Evolutionary conservation across 805 yeast genomes (phyloP).

Genomic region (Scheffersomyces ergatensis): DNA sequence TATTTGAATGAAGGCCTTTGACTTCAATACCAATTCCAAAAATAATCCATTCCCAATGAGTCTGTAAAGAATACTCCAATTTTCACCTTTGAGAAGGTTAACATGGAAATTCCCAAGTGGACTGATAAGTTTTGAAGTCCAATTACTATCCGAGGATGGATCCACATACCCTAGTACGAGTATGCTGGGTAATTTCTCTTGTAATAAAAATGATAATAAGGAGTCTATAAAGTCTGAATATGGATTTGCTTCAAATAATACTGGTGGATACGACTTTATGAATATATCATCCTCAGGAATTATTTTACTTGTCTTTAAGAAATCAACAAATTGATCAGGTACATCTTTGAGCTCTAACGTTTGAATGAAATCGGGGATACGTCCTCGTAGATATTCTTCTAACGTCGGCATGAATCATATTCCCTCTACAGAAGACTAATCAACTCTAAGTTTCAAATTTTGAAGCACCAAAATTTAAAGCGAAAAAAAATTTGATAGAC

Average conservation of each 20-base stretch:
- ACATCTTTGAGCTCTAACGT: not conserved
- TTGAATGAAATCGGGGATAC: not conserved
- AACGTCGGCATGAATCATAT: not conserved
- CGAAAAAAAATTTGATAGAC: too few species aligned
- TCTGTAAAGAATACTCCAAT: slow-evolving; percentile 43
- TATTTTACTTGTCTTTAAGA: not conserved
- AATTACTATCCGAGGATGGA: slow-evolving; percentile 24
- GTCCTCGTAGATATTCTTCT: not conserved
- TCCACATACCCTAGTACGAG: slow-evolving; percentile 43
- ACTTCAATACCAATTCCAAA: slow-evolving; percentile 34
- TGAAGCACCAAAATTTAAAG: too few species aligned
- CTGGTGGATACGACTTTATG: not conserved
- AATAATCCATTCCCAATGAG: slow-evolving; percentile 41
- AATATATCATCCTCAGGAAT: not conserved
- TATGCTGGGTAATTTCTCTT: slow-evolving; percentile 29
- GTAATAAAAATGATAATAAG: not conserved
- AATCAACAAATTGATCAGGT: not conserved
- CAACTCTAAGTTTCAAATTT: too few species aligned
- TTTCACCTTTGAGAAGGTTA: slow-evolving; percentile 36
- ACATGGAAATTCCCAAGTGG: slow-evolving; percentile 29
- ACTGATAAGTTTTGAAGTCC: slow-evolving; percentile 33
- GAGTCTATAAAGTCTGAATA: slow-evolving; percentile 2
- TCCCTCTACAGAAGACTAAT: too few species aligned
- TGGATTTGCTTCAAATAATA: not conserved
- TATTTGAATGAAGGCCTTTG: slow-evolving; percentile 23